These are phyloP conservation scores for Rhexocercosporidium sp. DNA, from an alignment of 2,329 filamentous ascomycete genomes.

Conservation along the genomic window DNA sequence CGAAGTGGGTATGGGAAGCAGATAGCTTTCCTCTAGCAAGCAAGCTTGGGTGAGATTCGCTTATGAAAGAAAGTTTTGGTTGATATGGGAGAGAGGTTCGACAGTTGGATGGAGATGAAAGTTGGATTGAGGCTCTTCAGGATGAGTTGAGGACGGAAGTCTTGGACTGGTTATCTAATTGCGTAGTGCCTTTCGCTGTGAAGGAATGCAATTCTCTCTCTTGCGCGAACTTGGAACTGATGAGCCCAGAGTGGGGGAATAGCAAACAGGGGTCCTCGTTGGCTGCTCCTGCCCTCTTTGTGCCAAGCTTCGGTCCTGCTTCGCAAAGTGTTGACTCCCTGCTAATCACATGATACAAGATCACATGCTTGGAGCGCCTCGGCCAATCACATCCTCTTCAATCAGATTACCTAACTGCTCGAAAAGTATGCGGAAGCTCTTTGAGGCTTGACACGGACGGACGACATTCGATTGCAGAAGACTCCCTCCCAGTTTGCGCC, in stretches of 20 bases:
- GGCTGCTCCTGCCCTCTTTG: background rate
- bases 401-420: conserved; percentile 8
- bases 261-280: background rate
- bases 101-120: background rate
- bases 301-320: conserved; percentile 1
- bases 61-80: background rate
- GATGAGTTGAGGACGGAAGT: background rate
- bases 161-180: background rate
- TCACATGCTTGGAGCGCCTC: background rate
- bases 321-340: background rate
- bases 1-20: conserved; percentile 18
- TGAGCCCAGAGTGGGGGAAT: background rate
- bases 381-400: background rate
- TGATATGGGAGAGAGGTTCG: background rate
- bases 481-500: background rate
- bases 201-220: background rate
- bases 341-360: background rate
- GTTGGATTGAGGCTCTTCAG: background rate
- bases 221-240: background rate
- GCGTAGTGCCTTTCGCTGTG: background rate
- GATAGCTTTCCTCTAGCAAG: background rate
- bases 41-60: conserved; percentile 8
- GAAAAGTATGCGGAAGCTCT: conserved; percentile 5
- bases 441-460: background rate
- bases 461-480: background rate